Base-by-base conservation (phyloP, 352 stramenopile genomes). In the Thraustochytrium striatum region DNA sequence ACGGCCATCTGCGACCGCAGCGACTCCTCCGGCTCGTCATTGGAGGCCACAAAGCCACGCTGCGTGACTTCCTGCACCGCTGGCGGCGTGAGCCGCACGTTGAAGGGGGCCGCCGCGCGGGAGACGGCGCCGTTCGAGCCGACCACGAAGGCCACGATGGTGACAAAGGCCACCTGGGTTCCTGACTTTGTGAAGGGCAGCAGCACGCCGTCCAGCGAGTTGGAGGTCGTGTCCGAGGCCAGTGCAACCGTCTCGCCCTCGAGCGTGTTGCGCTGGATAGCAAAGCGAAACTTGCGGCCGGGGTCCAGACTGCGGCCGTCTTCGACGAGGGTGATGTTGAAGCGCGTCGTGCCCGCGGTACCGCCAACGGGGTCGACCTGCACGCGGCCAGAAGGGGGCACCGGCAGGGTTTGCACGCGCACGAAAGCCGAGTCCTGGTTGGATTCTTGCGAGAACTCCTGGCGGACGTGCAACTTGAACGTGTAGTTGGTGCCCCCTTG, bases 251-350 rank as follows among this genome's bases (percentile, higher is more conserved):
- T 25, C 36, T 79, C 69, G 7, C 25, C 52, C 16, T 21, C 69
- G 25, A 79, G 50, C 8, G 69, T 79, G 43, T 79, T 73, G n/a
- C 69, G 39, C 38, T 73, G 35, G n/a, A 79, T 21, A 3, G 52
- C 69, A 52, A 79, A 79, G 1, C 53, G 39, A 8, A 61, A 75
- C 52, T 75, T 38, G 44, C 25, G 50, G 39, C 21, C 0, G 47
- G 38, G n/a, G 13, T 69, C 19, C 25, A 1, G 50, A 3, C 21
- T 38, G n/a, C 0, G 9, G 36, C 16, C 62, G 21, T 73, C 41
- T 5, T 38, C n/a, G 32, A n/a, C 1, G 2, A 50, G n/a, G 28
- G 47, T 41, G 9, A 79, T n/a, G 13, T 16, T 69, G 38, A 79
- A 79, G 36, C 69, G 50, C 55, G 69, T 79, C 3, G 50, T 28